A percentile compares a stretch with the other conserved stretches of the same genome.
Conservation (phyloP, 306 rosid genomes). For the Sechiopsis laciniata region DNA sequence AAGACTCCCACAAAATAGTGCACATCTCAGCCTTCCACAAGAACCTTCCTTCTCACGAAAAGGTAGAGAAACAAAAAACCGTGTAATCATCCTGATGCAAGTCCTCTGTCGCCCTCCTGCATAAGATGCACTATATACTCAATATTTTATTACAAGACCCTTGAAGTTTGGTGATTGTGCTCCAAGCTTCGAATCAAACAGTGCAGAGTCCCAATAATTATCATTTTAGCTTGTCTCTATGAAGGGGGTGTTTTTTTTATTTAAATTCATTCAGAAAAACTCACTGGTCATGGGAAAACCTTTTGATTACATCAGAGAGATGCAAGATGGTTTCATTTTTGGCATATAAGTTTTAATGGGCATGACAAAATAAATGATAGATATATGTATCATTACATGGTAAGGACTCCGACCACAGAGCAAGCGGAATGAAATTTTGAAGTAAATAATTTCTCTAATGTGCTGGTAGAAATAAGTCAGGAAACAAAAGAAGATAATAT, state of each 20-base stretch:
- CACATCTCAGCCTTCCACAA: too few relatives aligned
- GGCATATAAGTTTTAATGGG: not conserved
- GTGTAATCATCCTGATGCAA: too few relatives aligned
- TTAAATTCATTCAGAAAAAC: not conserved
- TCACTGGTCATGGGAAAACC: not conserved
- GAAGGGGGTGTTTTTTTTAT: not conserved
- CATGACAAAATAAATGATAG: not conserved
- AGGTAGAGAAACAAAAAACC: too few relatives aligned
- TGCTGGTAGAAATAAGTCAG: not conserved
- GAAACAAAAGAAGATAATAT: constrained; percentile 19
- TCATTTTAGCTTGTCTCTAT: not conserved
- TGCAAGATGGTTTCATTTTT: not conserved
- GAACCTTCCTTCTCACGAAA: too few relatives aligned
- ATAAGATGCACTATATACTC: not conserved
- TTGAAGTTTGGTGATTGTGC: not conserved
- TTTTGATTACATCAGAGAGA: not conserved
- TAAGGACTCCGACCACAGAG: not conserved
- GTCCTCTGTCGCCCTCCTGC: too few relatives aligned
- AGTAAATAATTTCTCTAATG: constrained; percentile 2
- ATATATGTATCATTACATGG: not conserved
- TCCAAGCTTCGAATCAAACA: not conserved
- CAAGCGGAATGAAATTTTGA: not conserved
- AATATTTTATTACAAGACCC: not conserved
- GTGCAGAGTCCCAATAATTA: not conserved
- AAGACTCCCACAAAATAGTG: too few relatives aligned